A percentile compares a stretch with the other conserved stretches of the same genome.
Conservation (phyloP, 257 asterid genomes). For the Penstemon barbatus region DNA sequence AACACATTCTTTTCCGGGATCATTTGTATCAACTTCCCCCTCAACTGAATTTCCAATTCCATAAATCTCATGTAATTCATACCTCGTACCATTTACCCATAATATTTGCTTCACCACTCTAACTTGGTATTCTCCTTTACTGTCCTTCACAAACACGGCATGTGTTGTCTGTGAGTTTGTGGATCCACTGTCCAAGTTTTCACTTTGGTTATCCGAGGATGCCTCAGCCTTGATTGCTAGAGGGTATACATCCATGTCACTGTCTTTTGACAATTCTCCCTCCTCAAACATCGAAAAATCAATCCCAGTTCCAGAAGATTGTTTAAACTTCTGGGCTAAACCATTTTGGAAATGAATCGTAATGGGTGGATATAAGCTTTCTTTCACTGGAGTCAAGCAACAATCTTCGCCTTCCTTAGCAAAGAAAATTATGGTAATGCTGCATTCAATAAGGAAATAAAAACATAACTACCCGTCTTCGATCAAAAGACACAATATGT, state of each 20-base stretch:
- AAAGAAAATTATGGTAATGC: constrained; percentile 80
- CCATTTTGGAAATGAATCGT: constrained; percentile 73
- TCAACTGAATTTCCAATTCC: constrained; percentile 82
- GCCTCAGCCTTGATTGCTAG: constrained; percentile 89
- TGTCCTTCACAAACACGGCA: constrained; percentile 79
- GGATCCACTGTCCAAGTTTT: constrained; percentile 38
- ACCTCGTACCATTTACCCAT: constrained; percentile 83
- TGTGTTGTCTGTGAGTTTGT: constrained; percentile 80
- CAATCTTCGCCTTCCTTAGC: constrained; percentile 93
- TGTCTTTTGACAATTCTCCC: constrained; percentile 58
- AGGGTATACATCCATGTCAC: constrained; percentile 68
- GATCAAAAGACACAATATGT: neutral
- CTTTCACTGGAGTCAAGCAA: constrained; percentile 65
- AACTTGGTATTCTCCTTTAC: constrained; percentile 64
- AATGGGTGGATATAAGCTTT: constrained; percentile 62
- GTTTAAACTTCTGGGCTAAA: constrained; percentile 80
- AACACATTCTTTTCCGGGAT: constrained; percentile 89
- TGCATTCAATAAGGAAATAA: constrained; percentile 38
- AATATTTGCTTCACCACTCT: constrained; percentile 82
- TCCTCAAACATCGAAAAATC: constrained; percentile 68
- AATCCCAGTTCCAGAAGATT: constrained; percentile 85
- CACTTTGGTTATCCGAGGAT: constrained; percentile 35
- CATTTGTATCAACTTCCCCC: constrained; percentile 63
- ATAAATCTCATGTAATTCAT: constrained; percentile 81
- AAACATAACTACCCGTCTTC: constrained; percentile 6